Evolutionary conservation across 177 flowering plant species (phyloP).

Genomic region (Vitis hybrid): DNA sequence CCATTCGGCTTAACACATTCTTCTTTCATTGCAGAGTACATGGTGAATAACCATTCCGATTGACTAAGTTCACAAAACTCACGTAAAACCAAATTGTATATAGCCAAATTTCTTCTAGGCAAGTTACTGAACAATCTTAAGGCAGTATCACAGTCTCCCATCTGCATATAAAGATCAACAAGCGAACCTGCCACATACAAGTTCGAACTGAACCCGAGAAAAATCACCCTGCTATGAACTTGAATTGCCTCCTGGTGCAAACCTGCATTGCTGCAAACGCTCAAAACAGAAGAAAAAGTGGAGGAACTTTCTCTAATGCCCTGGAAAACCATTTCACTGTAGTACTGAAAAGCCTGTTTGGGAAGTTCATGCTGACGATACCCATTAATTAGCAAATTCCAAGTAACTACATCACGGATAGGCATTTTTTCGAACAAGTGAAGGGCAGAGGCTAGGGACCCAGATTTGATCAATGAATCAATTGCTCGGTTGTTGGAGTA

Average conservation of each 20-base stretch:
- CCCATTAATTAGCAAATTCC: conserved; percentile 60
- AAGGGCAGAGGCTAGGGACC: conserved; percentile 37
- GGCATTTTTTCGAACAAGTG: conserved; percentile 61
- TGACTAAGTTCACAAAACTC: conserved; percentile 47
- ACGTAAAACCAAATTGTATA: conserved; percentile 63
- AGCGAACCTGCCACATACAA: conserved; percentile 52
- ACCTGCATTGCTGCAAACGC: conserved; percentile 40
- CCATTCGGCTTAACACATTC: conserved; percentile 51
- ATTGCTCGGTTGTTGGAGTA: conserved; percentile 38
- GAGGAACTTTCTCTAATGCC: conserved; percentile 55
- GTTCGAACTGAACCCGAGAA: conserved; percentile 51
- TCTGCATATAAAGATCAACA: conserved; percentile 50
- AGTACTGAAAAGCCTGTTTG: conserved; percentile 33
- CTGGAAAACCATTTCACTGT: conserved; percentile 43
- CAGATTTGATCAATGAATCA: conserved; percentile 39
- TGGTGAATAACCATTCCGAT: conserved; percentile 31
- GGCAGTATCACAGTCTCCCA: conserved; percentile 34
- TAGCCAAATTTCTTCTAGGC: conserved; percentile 47
- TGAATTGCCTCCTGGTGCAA: conserved; percentile 47
- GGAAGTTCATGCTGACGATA: conserved; percentile 35
- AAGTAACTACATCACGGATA: conserved; percentile 48
- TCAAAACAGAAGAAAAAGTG: conserved; percentile 59
- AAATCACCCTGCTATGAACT: conserved; percentile 55
- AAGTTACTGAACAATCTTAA: conserved; percentile 46
- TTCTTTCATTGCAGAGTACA: conserved; percentile 31